Base-by-base conservation (phyloP, 768 basidiomycete genomes). In the Rhodotorula diobovata region DNA sequence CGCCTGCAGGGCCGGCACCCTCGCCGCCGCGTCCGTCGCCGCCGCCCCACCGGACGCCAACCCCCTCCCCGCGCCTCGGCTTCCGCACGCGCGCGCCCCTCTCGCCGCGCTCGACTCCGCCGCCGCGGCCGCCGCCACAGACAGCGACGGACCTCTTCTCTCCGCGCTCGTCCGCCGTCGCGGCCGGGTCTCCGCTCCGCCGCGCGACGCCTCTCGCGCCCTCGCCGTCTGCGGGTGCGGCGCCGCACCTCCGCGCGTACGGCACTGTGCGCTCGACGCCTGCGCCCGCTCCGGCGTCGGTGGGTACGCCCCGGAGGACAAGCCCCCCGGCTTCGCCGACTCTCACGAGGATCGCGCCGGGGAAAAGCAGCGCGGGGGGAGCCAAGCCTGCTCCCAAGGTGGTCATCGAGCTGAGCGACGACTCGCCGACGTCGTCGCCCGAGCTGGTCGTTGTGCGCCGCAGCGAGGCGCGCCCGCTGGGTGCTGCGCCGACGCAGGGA, bases 331-430 rank as follows among this genome's bases (percentile, higher is more conserved):
- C n/a, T n/a, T n/a, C n/a, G n/a, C 10, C 45, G 45, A 46, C 45
- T 9, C 10, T 10, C 16, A 46, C 45, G 45, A 35, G 16, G 20
- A 57, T 7, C 39, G 39, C 39, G 9, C 9, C 14, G 14, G 41
- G 14, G 14, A 18, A 18, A 12, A 41, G 9, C 9, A 41, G 39
- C 39, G 39, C 39, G 39, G 41, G 41, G 14, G 41, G 14, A 12
- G 11, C 14, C 41, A 18, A 12, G 41, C 12, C 41, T 12, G 11
- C 41, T 12, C 41, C 41, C 23, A 50, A 28, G 48, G 25, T 11
- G 25, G 59, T 55, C 32, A 34, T 55, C 54, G 54, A 55, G 54
- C 54, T 53, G 14, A 53, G 51, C 51, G 51, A 53, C 51, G 16
- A 30, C 51, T 11, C 51, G n/a, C 8, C 23, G 4, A 23, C 21